phyloP scores from a whole-genome alignment of 495 filamentous ascomycete genomes.

The Aspergillus incahuasiensis region DNA sequence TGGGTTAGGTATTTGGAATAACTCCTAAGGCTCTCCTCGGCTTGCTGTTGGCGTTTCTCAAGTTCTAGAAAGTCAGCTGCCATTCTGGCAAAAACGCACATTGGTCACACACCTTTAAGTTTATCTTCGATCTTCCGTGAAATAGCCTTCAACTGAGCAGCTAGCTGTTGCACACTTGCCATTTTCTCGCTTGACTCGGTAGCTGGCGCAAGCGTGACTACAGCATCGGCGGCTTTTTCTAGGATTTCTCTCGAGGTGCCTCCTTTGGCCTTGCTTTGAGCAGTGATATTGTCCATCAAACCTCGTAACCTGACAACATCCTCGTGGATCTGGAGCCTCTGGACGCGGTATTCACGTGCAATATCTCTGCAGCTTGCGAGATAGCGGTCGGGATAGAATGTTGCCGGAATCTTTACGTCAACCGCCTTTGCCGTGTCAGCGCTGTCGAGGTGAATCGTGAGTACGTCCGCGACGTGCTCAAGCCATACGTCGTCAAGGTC shows the following conservation, averaged over 20 bases:
- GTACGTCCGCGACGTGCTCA: slow-evolving; percentile 58
- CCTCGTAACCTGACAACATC: slow-evolving; percentile 40
- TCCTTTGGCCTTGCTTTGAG: slow-evolving; percentile 18
- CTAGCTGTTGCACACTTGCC: slow-evolving; percentile 28
- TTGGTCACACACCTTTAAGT: slow-evolving; percentile 36
- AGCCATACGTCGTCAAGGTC: slow-evolving; percentile 52
- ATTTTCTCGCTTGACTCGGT: slow-evolving; percentile 13
- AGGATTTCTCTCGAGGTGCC: slow-evolving; percentile 32
- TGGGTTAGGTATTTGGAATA: slow-evolving; percentile 52
- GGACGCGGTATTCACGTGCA: slow-evolving; percentile 45
- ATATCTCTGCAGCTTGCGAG: slow-evolving; percentile 52
- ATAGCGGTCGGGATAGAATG: slow-evolving; percentile 78
- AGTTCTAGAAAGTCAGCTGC: slow-evolving; percentile 38
- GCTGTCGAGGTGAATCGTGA: slow-evolving; percentile 56
- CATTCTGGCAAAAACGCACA: neutral
- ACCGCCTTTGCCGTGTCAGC: slow-evolving; percentile 42
- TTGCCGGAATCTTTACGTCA: slow-evolving; percentile 62
- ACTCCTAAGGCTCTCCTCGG: slow-evolving; percentile 39
- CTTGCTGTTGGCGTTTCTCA: slow-evolving; percentile 47
- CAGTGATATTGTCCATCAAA: slow-evolving; percentile 30
- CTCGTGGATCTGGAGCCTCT: slow-evolving; percentile 33
- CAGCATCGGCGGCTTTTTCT: slow-evolving; percentile 32
- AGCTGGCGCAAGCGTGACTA: slow-evolving; percentile 23
- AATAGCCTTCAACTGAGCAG: slow-evolving; percentile 34
- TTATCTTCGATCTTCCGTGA: slow-evolving; percentile 46